Percentiles rank a stretch among this genome's conserved stretches.
phyloP scores from a whole-genome alignment of 148 eudicot genomes.

The Chenopodium suecicum region DNA sequence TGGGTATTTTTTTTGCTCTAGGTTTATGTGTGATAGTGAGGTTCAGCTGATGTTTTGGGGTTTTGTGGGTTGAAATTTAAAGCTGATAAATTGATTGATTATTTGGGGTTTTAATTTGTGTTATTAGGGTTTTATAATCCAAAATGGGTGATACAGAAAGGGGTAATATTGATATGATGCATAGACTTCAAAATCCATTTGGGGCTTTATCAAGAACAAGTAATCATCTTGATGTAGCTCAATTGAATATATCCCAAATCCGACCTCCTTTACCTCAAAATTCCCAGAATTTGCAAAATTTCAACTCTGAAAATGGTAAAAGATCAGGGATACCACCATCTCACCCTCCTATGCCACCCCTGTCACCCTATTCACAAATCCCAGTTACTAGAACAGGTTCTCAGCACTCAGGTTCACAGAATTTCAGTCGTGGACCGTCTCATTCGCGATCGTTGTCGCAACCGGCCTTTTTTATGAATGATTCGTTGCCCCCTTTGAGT shows the following conservation, averaged over 20 bases:
- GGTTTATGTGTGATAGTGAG: conserved; percentile 28
- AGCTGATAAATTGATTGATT: conserved; percentile 5
- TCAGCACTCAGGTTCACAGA: conserved; percentile 53
- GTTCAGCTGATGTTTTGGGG: conserved; percentile 22
- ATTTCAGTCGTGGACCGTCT: conserved; percentile 49
- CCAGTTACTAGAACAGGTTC: conserved; percentile 40
- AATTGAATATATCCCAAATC: conserved; percentile 57
- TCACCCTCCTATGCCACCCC: conserved; percentile 76
- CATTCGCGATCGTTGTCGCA: conserved; percentile 87
- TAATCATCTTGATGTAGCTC: conserved; percentile 75
- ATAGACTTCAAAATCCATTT: conserved; percentile 70
- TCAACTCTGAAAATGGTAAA: conserved; percentile 38
- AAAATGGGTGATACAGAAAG: conserved; percentile 72
- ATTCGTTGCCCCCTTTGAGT: conserved; percentile 90
- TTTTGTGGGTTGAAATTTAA: conserved; percentile 23
- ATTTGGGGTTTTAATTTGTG: neutral
- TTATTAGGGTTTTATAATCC: conserved; percentile 1
- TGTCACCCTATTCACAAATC: conserved; percentile 82
- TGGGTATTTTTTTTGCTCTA: conserved; percentile 4
- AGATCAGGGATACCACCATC: conserved; percentile 85
- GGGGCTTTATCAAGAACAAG: conserved; percentile 50
- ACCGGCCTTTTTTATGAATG: conserved; percentile 63
- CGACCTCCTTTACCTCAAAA: conserved; percentile 58
- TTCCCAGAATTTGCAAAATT: conserved; percentile 49
- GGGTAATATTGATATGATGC: conserved; percentile 57